These are phyloP conservation scores for Neltuma alba DNA, from an alignment of 306 rosid genomes.

Conservation along the genomic window DNA sequence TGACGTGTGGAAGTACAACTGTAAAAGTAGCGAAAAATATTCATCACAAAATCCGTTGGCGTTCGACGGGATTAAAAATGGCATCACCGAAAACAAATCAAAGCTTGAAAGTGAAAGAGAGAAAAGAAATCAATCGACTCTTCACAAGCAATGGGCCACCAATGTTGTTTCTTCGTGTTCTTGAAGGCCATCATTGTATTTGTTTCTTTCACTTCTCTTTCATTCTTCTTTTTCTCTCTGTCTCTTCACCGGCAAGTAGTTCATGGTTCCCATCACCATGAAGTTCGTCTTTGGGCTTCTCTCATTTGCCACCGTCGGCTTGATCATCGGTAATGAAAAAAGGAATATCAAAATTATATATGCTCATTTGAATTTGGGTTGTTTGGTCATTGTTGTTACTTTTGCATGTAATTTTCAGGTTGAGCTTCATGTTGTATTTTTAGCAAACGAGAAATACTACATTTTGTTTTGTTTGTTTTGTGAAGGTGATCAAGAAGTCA, in stretches of 20 bases:
- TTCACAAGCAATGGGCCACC: not conserved
- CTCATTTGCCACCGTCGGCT: slow-evolving; percentile 86
- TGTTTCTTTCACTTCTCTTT: not conserved
- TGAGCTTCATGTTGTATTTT: not conserved
- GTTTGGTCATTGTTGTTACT: too few species aligned
- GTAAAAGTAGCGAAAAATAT: too few species aligned
- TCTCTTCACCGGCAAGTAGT: not conserved
- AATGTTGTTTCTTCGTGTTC: not conserved
- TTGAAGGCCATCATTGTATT: not conserved
- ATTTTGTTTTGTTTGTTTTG: not conserved
- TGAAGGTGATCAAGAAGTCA: not conserved
- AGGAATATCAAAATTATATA: too few species aligned
- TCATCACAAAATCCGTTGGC: not conserved
- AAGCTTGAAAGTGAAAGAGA: not conserved
- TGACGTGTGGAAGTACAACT: too few species aligned
- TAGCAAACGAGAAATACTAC: not conserved
- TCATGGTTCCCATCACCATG: slow-evolving; percentile 68
- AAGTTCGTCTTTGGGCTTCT: slow-evolving; percentile 76
- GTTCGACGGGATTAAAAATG: not conserved
- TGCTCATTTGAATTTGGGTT: not conserved
- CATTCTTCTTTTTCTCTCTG: not conserved
- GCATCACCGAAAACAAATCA: not conserved
- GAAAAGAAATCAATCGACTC: not conserved
- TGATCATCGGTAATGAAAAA: slow-evolving; percentile 65
- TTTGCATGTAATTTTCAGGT: not conserved